These are phyloP conservation scores for Boletus mariae DNA, from an alignment of 1,284 basidiomycete genomes.

Conservation along the genomic window DNA sequence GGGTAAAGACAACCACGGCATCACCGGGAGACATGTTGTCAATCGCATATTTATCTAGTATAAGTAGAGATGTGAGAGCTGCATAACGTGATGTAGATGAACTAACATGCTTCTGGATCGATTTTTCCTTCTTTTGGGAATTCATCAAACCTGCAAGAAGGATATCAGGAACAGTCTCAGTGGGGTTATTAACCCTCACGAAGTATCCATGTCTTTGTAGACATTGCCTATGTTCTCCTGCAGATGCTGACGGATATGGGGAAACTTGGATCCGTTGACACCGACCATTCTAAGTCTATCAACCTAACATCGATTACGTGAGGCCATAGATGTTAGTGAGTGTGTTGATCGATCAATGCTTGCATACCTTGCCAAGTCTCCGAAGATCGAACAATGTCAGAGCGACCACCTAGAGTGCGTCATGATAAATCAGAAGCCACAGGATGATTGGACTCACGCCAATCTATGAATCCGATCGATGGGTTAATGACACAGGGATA, in stretches of 20 bases:
- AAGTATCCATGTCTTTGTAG: conserved; percentile 83
- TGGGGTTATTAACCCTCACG: conserved; percentile 43
- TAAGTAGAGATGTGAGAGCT: conserved; percentile 4
- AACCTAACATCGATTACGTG: conserved; percentile 40
- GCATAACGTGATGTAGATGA: not conserved
- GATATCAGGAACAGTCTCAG: not conserved
- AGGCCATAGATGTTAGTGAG: not conserved
- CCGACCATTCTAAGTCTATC: conserved; percentile 79
- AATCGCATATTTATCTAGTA: conserved; percentile 84
- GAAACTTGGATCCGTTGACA: conserved; percentile 81
- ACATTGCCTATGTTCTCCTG: conserved; percentile 78
- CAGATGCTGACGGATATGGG: conserved; percentile 79
- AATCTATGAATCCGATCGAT: conserved; percentile 43
- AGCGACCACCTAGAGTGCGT: conserved; percentile 69
- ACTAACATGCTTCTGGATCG: conserved; percentile 80
- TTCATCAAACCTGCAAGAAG: conserved; percentile 60
- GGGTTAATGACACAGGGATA: not conserved
- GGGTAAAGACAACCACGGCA: conserved; percentile 86
- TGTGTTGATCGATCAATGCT: not conserved
- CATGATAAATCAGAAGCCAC: conserved; percentile 3
- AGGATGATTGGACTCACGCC: conserved; percentile 45
- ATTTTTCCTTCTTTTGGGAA: conserved; percentile 71
- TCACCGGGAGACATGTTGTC: conserved; percentile 75
- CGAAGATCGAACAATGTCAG: conserved; percentile 89
- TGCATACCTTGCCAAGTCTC: conserved; percentile 73